Conservation (phyloP, 257 asterid genomes). For the Cynanchum wilfordii region DNA sequence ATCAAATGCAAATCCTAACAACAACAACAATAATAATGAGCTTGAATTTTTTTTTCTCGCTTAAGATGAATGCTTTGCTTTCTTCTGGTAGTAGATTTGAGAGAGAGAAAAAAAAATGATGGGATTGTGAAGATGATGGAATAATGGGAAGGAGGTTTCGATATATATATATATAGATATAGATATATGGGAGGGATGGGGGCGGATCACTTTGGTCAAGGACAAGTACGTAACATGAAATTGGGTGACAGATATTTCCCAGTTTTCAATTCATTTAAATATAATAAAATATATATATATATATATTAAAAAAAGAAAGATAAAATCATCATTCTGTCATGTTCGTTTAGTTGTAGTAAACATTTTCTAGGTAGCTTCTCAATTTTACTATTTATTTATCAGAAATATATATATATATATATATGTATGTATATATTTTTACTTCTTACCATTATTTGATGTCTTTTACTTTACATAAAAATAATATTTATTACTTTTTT, state of each 20-base stretch:
- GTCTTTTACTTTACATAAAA: too few species aligned
- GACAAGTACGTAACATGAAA: constrained; percentile 27
- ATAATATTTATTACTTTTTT: too few species aligned
- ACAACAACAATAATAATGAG: too few species aligned
- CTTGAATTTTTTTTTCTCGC: too few species aligned
- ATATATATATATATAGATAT: constrained; percentile 31
- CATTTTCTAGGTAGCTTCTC: constrained; percentile 6
- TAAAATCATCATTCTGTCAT: not conserved
- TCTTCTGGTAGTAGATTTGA: constrained; percentile 6
- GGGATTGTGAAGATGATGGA: constrained; percentile 17
- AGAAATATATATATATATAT: too few species aligned
- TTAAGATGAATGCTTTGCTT: too few species aligned
- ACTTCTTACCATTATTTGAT: too few species aligned
- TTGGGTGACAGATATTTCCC: constrained; percentile 67
- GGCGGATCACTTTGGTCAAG: constrained; percentile 37
- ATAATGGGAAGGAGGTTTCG: constrained; percentile 6
- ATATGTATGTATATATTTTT: too few species aligned
- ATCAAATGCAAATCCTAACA: too few species aligned
- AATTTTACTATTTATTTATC: not conserved
- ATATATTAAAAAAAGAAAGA: not conserved
- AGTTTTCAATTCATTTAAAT: constrained; percentile 23
- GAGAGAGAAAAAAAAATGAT: constrained; percentile 1
- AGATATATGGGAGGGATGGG: constrained; percentile 18
- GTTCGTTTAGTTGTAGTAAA: not conserved
- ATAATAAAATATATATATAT: too few species aligned